phyloP scores from a whole-genome alignment of 306 rosid genomes.

The Cajanus cajan region DNA sequence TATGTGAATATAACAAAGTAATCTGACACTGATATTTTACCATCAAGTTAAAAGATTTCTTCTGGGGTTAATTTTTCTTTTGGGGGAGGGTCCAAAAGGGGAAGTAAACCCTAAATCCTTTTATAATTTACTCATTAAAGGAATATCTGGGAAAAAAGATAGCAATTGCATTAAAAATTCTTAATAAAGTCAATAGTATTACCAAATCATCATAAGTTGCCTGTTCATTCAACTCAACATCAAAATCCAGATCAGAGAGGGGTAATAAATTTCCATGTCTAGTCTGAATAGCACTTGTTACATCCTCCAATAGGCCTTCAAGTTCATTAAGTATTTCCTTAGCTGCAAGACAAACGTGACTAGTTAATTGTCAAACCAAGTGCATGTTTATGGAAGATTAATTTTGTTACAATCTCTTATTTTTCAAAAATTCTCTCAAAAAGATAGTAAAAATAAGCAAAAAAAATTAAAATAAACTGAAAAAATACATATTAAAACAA shows the following conservation, averaged over 20 bases:
- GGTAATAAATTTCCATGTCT: constrained; percentile 18
- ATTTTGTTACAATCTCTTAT: neutral
- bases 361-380: constrained; percentile 22
- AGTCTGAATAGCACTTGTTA: constrained; percentile 37
- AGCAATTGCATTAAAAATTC: neutral
- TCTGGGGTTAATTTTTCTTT: neutral
- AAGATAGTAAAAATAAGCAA: neutral
- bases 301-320: constrained; percentile 51
- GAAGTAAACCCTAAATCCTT: too few species aligned
- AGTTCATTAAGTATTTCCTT: constrained; percentile 52
- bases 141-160: neutral
- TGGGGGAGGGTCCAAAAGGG: neutral
- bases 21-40: neutral
- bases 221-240: constrained; percentile 39
- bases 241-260: constrained; percentile 25
- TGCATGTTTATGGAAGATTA: neutral
- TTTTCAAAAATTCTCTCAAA: neutral
- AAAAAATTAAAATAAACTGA: neutral
- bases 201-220: constrained; percentile 40
- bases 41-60: neutral
- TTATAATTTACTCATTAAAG: neutral
- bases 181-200: constrained; percentile 12
- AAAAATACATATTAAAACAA: neutral
- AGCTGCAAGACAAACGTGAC: constrained; percentile 42
- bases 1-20: neutral